phyloP scores from a whole-genome alignment of 768 basidiomycete genomes.

The Phylloporus sp. region DNA sequence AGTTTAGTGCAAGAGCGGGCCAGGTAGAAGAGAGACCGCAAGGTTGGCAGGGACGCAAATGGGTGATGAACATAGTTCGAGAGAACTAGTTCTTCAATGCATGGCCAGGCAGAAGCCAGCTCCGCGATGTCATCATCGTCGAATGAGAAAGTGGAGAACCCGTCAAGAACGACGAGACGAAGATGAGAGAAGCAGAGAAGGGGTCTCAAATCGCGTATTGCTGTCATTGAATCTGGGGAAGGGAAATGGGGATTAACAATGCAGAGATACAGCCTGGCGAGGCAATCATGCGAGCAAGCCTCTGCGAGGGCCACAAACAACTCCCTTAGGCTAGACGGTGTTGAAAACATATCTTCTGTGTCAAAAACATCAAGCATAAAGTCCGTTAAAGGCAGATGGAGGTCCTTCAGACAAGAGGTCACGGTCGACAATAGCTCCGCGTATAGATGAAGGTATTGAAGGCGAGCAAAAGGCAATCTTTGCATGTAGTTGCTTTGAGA shows the following conservation, averaged over 20 bases:
- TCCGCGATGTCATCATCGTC: constrained; percentile 14
- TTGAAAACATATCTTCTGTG: constrained; percentile 8
- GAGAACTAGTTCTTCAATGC: constrained; percentile 17
- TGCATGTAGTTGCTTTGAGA: neutral
- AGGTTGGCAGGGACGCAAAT: constrained; percentile 17
- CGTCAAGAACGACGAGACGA: constrained; percentile 14
- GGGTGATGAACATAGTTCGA: constrained; percentile 14
- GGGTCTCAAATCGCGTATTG: constrained; percentile 11
- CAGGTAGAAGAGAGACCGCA: constrained; percentile 14
- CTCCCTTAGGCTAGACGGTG: constrained; percentile 5
- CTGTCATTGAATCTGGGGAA: neutral
- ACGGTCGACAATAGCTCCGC: constrained; percentile 10
- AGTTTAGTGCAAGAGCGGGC: constrained; percentile 12
- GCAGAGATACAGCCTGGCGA: constrained; percentile 12
- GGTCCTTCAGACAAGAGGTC: constrained; percentile 2
- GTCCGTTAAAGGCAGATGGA: constrained; percentile 12
- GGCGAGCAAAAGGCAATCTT: constrained; percentile 4
- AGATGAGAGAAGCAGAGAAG: constrained; percentile 14
- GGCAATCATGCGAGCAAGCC: constrained; percentile 11
- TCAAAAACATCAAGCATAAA: constrained; percentile 23
- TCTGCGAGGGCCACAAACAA: constrained; percentile 8
- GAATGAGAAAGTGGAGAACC: constrained; percentile 12
- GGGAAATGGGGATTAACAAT: constrained; percentile 13
- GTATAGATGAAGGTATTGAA: constrained; percentile 20
- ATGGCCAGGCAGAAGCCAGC: constrained; percentile 20